Conservation (phyloP, 225 moss, liverwort and hornwort genomes). For the Thuidium tamariscinum region DNA sequence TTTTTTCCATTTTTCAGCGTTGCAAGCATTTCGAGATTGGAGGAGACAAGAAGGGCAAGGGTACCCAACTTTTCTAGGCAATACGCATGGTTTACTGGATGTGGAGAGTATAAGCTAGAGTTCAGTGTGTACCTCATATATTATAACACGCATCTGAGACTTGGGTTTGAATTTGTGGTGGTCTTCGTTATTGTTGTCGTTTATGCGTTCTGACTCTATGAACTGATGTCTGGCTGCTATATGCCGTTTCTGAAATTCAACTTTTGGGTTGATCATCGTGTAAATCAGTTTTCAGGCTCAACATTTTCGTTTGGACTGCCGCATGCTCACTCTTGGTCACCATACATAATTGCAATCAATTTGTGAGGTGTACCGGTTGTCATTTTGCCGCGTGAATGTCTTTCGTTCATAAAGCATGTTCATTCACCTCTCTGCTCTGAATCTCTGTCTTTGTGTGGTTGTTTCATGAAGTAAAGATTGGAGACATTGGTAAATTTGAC, state of each 20-base stretch:
- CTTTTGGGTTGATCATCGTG: neutral
- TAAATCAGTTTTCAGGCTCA: neutral
- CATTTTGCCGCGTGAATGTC: neutral
- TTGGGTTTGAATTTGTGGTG: neutral
- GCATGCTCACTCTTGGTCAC: neutral
- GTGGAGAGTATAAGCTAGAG: neutral
- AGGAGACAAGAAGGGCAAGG: slow-evolving; percentile 92
- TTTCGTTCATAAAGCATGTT: neutral
- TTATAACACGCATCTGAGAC: slow-evolving; percentile 8
- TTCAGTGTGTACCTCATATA: neutral
- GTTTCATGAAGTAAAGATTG: neutral
- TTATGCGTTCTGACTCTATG: neutral
- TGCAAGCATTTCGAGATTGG: slow-evolving; percentile 92
- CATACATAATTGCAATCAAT: neutral
- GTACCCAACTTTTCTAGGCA: slow-evolving; percentile 67
- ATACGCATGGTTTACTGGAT: neutral
- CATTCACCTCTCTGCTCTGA: neutral
- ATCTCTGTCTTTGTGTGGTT: neutral
- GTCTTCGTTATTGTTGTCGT: neutral
- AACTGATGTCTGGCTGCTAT: neutral
- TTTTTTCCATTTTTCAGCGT: slow-evolving; percentile 28
- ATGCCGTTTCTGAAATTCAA: neutral
- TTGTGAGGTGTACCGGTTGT: neutral
- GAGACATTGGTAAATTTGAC: no score
- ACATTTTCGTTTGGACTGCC: no score